Conservation (phyloP, 1,139 yeast species). For the Geotrichum carabidarum region DNA sequence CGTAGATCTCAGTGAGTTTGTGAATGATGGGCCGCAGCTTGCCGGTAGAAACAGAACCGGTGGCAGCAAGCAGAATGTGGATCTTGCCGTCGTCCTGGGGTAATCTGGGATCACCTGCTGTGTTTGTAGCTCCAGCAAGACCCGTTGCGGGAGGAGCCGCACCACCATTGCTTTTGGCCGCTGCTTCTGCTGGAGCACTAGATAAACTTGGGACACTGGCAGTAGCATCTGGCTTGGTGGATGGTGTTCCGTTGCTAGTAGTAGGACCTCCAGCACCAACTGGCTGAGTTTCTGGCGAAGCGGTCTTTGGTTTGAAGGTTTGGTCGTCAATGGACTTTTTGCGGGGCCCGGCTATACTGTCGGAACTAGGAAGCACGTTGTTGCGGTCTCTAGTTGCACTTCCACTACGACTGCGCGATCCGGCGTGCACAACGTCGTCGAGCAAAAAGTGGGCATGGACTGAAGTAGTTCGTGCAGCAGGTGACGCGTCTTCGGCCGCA, state of each 20-base stretch:
- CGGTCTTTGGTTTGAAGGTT: not conserved
- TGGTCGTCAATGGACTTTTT: not conserved
- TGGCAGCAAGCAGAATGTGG: slow-evolving; percentile 81
- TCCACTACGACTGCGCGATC: slow-evolving; percentile 40
- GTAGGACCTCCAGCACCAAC: not conserved
- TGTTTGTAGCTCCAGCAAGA: slow-evolving; percentile 31
- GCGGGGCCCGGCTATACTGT: not conserved
- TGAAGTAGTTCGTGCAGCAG: slow-evolving; percentile 35
- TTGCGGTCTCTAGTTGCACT: slow-evolving; percentile 34
- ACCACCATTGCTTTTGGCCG: not conserved
- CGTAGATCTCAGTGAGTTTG: slow-evolving; percentile 75
- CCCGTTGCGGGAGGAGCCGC: slow-evolving; percentile 1
- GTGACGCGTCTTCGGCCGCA: not conserved
- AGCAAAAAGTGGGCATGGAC: slow-evolving; percentile 80
- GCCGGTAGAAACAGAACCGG: slow-evolving; percentile 78
- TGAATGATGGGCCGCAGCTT: slow-evolving; percentile 70
- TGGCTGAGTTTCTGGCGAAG: not conserved
- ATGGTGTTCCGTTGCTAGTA: not conserved
- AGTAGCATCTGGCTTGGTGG: not conserved
- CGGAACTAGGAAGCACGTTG: not conserved
- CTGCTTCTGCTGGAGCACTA: not conserved
- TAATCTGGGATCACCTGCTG: slow-evolving; percentile 63
- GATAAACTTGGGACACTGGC: not conserved
- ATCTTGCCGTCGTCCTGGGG: slow-evolving; percentile 89
- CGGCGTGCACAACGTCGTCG: slow-evolving; percentile 58